Evolutionary conservation across 768 basidiomycete species (phyloP).

Genomic region (Candolleomyces efflorescens): DNA sequence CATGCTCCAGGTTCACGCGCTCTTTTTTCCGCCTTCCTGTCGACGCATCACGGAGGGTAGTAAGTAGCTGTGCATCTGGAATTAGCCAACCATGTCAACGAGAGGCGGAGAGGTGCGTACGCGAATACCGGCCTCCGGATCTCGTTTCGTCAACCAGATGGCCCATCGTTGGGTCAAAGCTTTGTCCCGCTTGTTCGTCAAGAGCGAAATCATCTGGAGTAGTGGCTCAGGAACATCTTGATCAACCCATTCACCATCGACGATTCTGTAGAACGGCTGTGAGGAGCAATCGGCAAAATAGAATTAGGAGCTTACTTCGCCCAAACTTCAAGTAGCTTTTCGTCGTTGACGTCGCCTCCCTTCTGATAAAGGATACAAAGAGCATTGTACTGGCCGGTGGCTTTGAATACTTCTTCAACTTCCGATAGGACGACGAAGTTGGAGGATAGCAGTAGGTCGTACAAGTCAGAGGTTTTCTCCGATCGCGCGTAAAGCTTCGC

Average conservation of each 20-base stretch:
- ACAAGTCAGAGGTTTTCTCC: slow-evolving; percentile 59
- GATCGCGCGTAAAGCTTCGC: slow-evolving; percentile 67
- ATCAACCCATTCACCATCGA: slow-evolving; percentile 63
- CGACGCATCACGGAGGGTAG: slow-evolving; percentile 27
- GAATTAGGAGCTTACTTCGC: slow-evolving; percentile 50
- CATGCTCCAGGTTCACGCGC: slow-evolving; percentile 45
- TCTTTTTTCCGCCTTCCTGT: slow-evolving; percentile 52
- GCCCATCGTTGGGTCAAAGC: slow-evolving; percentile 69
- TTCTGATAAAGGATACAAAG: slow-evolving; percentile 59
- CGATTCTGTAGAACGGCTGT: slow-evolving; percentile 39
- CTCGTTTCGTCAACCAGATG: slow-evolving; percentile 71
- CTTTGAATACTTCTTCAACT: slow-evolving; percentile 53
- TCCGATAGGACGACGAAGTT: slow-evolving; percentile 56
- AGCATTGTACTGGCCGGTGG: slow-evolving; percentile 52
- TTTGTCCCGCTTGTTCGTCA: slow-evolving; percentile 57
- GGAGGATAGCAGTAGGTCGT: slow-evolving; percentile 49
- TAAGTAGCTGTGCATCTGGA: slow-evolving; percentile 48
- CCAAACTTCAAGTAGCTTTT: slow-evolving; percentile 64
- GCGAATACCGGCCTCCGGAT: slow-evolving; percentile 68
- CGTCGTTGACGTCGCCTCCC: slow-evolving; percentile 39
- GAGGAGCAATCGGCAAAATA: neutral
- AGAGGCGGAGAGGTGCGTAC: slow-evolving; percentile 29
- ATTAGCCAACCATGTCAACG: neutral
- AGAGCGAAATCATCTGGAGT: slow-evolving; percentile 50
- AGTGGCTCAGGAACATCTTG: slow-evolving; percentile 61